Percentiles rank a stretch among this genome's conserved stretches.
These are phyloP conservation scores for Boletus rex-veris DNA, from an alignment of 768 basidiomycete species.

Conservation along the genomic window DNA sequence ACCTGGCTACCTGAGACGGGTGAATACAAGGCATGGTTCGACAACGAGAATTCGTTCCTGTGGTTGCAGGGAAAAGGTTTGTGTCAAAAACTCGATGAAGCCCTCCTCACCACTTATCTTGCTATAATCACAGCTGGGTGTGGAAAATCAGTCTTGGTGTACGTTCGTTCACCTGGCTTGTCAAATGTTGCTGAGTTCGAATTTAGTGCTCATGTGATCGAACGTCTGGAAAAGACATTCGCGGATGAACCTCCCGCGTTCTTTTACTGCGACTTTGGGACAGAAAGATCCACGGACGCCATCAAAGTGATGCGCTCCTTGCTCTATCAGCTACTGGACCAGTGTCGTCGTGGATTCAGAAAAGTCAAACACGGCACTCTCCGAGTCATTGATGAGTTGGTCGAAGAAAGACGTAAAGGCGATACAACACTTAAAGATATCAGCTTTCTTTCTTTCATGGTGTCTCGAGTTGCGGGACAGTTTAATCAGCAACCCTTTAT, in stretches of 20 bases:
- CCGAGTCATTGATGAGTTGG: background rate
- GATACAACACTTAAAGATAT: background rate
- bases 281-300: background rate
- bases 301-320: conserved; percentile 14
- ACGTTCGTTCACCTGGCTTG: conserved; percentile 1
- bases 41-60: background rate
- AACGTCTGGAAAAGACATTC: background rate
- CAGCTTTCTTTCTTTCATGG: conserved; percentile 1
- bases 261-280: conserved; percentile 21
- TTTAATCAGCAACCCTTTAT: conserved; percentile 3
- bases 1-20: conserved; percentile 2
- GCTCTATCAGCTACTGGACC: conserved; percentile 7
- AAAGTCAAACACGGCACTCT: too few relatives aligned
- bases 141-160: conserved; percentile 20
- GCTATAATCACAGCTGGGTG: conserved; percentile 7
- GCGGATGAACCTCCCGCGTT: background rate
- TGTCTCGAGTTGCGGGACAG: background rate
- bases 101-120: background rate
- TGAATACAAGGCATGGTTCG: conserved; percentile 11
- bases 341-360: too few relatives aligned
- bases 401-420: background rate
- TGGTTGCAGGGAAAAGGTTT: conserved; percentile 22
- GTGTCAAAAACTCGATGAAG: background rate
- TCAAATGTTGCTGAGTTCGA: background rate
- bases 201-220: conserved; percentile 6